Evolutionary conservation across 1,284 basidiomycete genomes (phyloP).

Genomic region (Fomitopsis pinicola): DNA sequence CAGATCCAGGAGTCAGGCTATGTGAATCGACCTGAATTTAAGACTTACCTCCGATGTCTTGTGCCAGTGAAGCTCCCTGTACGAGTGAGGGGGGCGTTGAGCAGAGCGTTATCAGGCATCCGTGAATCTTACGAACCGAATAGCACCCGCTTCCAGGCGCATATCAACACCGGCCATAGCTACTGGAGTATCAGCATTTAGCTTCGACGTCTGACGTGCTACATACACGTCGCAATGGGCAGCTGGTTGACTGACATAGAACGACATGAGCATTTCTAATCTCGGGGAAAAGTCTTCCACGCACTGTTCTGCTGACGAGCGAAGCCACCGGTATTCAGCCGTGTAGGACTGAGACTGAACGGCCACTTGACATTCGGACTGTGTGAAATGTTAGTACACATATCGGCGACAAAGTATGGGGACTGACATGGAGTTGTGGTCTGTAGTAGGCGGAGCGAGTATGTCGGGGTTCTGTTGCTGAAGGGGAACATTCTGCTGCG

Average conservation of each 20-base stretch:
- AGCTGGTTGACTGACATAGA: slow-evolving; percentile 40
- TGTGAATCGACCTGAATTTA: background rate
- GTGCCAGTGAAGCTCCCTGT: slow-evolving; percentile 73
- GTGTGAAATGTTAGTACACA: background rate
- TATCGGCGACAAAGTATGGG: background rate
- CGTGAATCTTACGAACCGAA: slow-evolving; percentile 40
- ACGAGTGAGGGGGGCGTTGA: background rate
- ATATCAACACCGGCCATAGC: slow-evolving; percentile 68
- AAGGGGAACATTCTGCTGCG: slow-evolving; percentile 48
- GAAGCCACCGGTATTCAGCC: slow-evolving; percentile 70
- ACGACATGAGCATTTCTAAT: background rate
- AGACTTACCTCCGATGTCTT: slow-evolving; percentile 29
- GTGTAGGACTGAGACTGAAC: slow-evolving; percentile 63
- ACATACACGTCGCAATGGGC: slow-evolving; percentile 55
- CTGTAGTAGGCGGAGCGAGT: slow-evolving; percentile 64
- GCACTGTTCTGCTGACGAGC: slow-evolving; percentile 62
- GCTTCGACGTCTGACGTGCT: background rate
- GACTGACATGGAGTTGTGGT: slow-evolving; percentile 52
- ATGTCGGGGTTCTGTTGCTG: slow-evolving; percentile 58
- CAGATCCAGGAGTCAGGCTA: background rate
- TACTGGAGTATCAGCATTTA: slow-evolving; percentile 13
- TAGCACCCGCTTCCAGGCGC: slow-evolving; percentile 59
- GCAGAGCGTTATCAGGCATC: background rate
- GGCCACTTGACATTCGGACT: slow-evolving; percentile 71
- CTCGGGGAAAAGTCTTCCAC: slow-evolving; percentile 8